These are phyloP conservation scores for Yamagishiella unicocca DNA, from an alignment of 139 green algal genomes.

Conservation along the genomic window DNA sequence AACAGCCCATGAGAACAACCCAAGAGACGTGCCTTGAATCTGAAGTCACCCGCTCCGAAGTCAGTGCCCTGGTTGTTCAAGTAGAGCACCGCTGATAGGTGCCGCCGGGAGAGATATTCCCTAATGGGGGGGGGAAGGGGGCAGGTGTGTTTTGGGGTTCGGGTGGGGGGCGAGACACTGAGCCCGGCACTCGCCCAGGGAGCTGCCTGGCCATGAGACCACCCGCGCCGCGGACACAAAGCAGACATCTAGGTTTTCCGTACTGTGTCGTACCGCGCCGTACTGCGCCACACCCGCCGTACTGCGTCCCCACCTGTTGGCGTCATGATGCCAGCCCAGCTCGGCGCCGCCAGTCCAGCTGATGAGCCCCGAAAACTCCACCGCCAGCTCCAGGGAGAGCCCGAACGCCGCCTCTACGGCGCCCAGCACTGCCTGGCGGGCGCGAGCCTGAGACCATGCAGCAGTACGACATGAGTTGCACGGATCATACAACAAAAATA, in stretches of 20 bases:
- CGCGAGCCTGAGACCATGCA: constrained; percentile 45
- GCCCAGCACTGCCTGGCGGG: constrained; percentile 30
- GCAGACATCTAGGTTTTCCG: no score
- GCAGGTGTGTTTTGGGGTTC: no score
- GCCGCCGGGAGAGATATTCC: constrained; percentile 39
- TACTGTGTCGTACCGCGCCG: no score
- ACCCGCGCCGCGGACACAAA: no score
- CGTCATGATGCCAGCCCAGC: constrained; percentile 52
- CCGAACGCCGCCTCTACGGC: constrained; percentile 50
- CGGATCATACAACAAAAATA: no score
- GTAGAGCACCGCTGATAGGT: constrained; percentile 58
- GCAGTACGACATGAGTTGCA: no score
- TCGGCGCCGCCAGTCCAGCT: constrained; percentile 39
- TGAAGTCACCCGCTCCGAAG: constrained; percentile 54
- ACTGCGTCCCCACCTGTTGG: constrained; percentile 46
- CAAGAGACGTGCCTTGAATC: constrained; percentile 28
- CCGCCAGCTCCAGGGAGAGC: constrained; percentile 21
- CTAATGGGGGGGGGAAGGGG: constrained; percentile 35
- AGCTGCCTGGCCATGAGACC: no score
- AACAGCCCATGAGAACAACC: no score
- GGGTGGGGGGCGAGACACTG: no score
- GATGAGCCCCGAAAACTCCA: constrained; percentile 45
- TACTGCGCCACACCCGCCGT: not conserved
- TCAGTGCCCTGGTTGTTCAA: constrained; percentile 47
- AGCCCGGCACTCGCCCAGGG: no score